Evolutionary conservation across 495 filamentous ascomycete species (phyloP), one percentile per base, ranked within the genome.

Genomic region (Sordaria brevicollis): DNA sequence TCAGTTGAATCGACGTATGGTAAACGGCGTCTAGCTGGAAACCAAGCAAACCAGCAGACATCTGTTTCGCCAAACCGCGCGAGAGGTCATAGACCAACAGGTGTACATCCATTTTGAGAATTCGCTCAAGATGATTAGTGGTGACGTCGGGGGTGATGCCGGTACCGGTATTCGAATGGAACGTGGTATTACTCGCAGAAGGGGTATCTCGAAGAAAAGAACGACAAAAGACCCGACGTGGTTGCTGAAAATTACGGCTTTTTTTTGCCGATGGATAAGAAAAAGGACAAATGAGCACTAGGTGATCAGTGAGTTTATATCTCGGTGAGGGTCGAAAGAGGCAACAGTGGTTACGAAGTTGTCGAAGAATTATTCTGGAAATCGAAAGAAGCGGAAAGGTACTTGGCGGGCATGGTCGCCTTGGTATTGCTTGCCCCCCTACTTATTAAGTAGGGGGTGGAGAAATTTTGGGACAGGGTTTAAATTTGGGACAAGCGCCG

Each of bases 61-160:
- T 79, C 66, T 83, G 78, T 37, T 77, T 79, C 15, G 81, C 84
- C 38, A 87, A 66, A 38, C 90, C 93, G 77, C 89, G 84, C 17
- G 95, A 97, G 39, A 99, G 86, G 83, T 99, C 95, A 74, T 99
- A 99, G 67, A 97, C 89, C 70, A 97, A 94, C 65, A 97, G 86
- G 76, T 94, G 85, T 39, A 97, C 92, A 70, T 96, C 91, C 93
- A 97, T 97, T 34, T 38, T 74, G 43, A 39, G 13, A 37, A 36
- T 65, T 65, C 4, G 29, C 39, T 37, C 15, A 49, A 19, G 21
- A 13, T 21, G 43, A 29, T n/a, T n/a, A n/a, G n/a, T n/a, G n/a
- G 3, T 39, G 35, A 67, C 37, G 11, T 7, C 4, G 21, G 43
- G 29, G 38, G 35, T 11, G 5, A n/a, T 68, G 49, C 21, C 17